These are phyloP conservation scores for Pseudozyma hubeiensis DNA, from an alignment of 1,284 basidiomycete genomes.

Conservation along the genomic window DNA sequence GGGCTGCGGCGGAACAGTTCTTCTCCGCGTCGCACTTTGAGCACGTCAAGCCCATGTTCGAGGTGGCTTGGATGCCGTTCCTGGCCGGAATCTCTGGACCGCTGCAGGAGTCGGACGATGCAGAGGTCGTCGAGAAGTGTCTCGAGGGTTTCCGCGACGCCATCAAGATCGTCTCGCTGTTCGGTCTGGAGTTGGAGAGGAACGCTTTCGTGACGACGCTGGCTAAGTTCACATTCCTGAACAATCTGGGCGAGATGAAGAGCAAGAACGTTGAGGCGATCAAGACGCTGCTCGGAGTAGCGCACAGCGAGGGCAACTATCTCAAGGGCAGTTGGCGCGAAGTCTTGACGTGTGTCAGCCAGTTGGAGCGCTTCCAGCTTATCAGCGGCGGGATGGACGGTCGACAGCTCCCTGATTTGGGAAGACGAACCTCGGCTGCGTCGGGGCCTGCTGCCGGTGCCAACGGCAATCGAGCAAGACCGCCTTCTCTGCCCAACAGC, in stretches of 20 bases:
- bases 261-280: constrained; percentile 68
- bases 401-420: constrained; percentile 80
- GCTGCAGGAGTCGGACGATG: constrained; percentile 65
- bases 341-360: constrained; percentile 67
- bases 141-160: constrained; percentile 67
- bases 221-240: constrained; percentile 68
- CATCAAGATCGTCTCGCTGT: constrained; percentile 67
- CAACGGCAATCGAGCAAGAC: constrained; percentile 16
- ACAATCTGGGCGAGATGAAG: constrained; percentile 69
- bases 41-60: constrained; percentile 69
- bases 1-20: constrained; percentile 66
- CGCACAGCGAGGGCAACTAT: constrained; percentile 67
- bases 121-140: constrained; percentile 61
- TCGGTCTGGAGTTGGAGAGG: constrained; percentile 67
- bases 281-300: constrained; percentile 67
- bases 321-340: constrained; percentile 68
- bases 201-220: constrained; percentile 68
- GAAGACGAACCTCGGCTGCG: constrained; percentile 72
- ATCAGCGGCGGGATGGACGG: constrained; percentile 69
- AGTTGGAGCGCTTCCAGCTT: constrained; percentile 68
- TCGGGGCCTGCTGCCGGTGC: constrained; percentile 17
- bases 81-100: constrained; percentile 66
- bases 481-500: constrained; percentile 75
- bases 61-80: constrained; percentile 69
- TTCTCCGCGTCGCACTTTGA: constrained; percentile 68